A percentile compares a stretch with the other conserved stretches of the same genome.
These are phyloP conservation scores for Pyrenophora graminea DNA, from an alignment of 2,329 filamentous ascomycete genomes.

Conservation along the genomic window DNA sequence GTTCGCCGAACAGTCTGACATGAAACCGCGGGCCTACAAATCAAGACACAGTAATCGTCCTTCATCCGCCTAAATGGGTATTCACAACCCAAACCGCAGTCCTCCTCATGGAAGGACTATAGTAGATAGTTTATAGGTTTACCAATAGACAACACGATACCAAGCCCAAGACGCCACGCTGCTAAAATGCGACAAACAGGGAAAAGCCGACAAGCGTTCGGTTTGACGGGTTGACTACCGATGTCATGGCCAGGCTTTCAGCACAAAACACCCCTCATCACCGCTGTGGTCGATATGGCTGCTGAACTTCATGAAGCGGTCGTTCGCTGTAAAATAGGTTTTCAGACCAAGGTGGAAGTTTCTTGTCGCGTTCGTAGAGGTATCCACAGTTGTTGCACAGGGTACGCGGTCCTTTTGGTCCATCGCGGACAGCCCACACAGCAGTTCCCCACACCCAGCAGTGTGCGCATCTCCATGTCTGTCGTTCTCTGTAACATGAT, in stretches of 20 bases:
- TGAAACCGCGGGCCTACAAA: no score
- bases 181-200: conserved; percentile 3
- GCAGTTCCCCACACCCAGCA: conserved; percentile 86
- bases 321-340: conserved; percentile 63
- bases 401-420: conserved; percentile 79
- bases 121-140: no score
- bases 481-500: conserved; percentile 63
- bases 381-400: conserved; percentile 94
- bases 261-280: background rate
- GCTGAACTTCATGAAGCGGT: conserved; percentile 29
- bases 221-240: background rate
- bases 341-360: conserved; percentile 76
- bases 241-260: background rate
- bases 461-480: conserved; percentile 84
- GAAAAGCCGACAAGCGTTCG: background rate
- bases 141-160: background rate
- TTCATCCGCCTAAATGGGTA: no score
- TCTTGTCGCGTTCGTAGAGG: conserved; percentile 83
- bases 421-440: conserved; percentile 94
- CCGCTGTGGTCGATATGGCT: conserved; percentile 24
- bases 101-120: no score
- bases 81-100: no score
- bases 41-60: no score
- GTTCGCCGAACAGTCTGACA: no score
- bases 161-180: conserved; percentile 9